A percentile compares a stretch with the other conserved stretches of the same genome.
Evolutionary conservation across 2,329 filamentous ascomycete genomes (phyloP).

Genomic region (Thermothelomyces thermophilus): DNA sequence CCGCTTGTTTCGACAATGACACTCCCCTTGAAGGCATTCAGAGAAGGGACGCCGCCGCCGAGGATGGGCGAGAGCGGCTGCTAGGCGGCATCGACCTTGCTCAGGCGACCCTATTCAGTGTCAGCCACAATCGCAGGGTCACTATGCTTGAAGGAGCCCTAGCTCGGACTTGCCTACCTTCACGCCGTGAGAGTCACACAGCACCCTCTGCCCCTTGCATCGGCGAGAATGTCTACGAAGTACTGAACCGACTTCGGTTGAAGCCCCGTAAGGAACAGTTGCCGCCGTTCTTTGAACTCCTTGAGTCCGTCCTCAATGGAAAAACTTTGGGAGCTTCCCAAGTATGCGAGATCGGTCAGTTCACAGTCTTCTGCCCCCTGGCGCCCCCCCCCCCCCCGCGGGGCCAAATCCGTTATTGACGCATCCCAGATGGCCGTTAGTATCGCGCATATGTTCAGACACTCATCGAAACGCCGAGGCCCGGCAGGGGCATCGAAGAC

Average conservation of each 20-base stretch:
- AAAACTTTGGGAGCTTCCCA: not conserved
- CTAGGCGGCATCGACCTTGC: slow-evolving; percentile 68
- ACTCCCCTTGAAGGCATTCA: slow-evolving; percentile 52
- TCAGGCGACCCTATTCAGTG: slow-evolving; percentile 68
- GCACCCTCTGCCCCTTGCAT: slow-evolving; percentile 44
- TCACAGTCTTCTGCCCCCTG: too few species aligned
- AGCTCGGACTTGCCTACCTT: slow-evolving; percentile 40
- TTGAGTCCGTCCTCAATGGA: slow-evolving; percentile 29
- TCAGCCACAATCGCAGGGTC: slow-evolving; percentile 55
- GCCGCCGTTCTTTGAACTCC: slow-evolving; percentile 48
- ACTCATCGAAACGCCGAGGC: slow-evolving; percentile 50
- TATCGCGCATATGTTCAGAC: slow-evolving; percentile 68
- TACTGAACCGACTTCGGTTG: slow-evolving; percentile 49
- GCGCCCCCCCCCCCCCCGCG: too few species aligned
- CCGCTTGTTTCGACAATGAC: not conserved
- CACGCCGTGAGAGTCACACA: slow-evolving; percentile 28
- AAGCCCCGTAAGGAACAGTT: slow-evolving; percentile 38
- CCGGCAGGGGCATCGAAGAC: slow-evolving; percentile 43
- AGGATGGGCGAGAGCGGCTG: slow-evolving; percentile 62
- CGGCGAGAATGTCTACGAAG: slow-evolving; percentile 57
- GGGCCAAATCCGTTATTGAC: slow-evolving; percentile 12
- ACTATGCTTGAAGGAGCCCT: slow-evolving; percentile 65
- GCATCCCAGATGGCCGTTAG: slow-evolving; percentile 49
- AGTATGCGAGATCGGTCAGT: not conserved
- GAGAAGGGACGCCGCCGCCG: slow-evolving; percentile 54